Conservation (phyloP, 2,329 filamentous ascomycete genomes). For the Myriosclerotinia duriaeana region DNA sequence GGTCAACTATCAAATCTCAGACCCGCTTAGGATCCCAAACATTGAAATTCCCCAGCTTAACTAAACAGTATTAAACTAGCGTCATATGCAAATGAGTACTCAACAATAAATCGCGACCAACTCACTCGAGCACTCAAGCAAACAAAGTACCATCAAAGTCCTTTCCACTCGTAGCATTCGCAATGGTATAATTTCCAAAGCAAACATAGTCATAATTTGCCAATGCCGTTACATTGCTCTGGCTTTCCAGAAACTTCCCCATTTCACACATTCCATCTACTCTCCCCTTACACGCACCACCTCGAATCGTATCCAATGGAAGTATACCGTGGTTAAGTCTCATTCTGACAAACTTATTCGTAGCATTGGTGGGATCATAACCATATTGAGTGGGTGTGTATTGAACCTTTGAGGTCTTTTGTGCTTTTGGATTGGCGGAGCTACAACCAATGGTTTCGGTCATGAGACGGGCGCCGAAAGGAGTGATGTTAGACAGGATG, state of each 20-base stretch:
- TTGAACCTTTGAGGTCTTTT: slow-evolving; percentile 43
- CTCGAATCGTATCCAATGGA: slow-evolving; percentile 49
- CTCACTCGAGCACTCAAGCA: neutral
- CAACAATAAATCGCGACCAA: too few relatives aligned
- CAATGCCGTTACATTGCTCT: slow-evolving; percentile 21
- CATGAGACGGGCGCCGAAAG: slow-evolving; percentile 54
- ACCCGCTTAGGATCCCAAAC: too few relatives aligned
- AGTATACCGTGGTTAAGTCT: slow-evolving; percentile 51
- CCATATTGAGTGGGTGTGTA: slow-evolving; percentile 49
- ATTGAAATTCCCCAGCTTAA: neutral
- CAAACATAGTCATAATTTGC: slow-evolving; percentile 26
- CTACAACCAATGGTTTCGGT: slow-evolving; percentile 57
- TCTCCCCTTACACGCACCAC: slow-evolving; percentile 46
- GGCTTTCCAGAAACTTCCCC: slow-evolving; percentile 42
- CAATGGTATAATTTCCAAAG: slow-evolving; percentile 18
- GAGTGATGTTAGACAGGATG: slow-evolving; percentile 51
- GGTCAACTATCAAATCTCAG: too few relatives aligned
- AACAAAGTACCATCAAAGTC: slow-evolving; percentile 24
- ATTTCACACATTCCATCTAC: slow-evolving; percentile 49
- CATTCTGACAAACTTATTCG: slow-evolving; percentile 51
- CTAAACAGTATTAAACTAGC: neutral
- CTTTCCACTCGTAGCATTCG: slow-evolving; percentile 19
- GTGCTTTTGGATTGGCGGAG: slow-evolving; percentile 43
- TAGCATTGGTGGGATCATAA: slow-evolving; percentile 45
- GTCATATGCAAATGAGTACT: too few relatives aligned